phyloP scores from a whole-genome alignment of 2,329 filamentous ascomycete species.

The Ascochyta pisi region DNA sequence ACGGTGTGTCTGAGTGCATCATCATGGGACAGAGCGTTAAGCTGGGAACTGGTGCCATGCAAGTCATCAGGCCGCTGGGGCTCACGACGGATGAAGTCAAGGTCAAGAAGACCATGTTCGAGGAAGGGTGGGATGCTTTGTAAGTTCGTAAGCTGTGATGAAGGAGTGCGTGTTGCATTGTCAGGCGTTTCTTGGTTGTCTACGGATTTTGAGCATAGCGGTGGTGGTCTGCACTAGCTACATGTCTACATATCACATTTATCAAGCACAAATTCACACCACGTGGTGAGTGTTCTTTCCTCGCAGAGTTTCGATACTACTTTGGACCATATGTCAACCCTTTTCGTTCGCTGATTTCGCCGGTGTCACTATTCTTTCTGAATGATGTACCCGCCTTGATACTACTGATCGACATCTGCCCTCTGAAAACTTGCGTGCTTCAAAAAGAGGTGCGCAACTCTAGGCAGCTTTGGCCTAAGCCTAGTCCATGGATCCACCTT shows the following conservation, averaged over 20 bases:
- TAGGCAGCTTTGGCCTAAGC: no score
- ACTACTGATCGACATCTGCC: no score
- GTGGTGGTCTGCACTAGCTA: conserved; percentile 5
- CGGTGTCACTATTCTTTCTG: no score
- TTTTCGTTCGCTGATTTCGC: no score
- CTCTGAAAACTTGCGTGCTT: no score
- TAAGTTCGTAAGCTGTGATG: conserved; percentile 4
- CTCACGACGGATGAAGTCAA: conserved; percentile 31
- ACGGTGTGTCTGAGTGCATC: conserved; percentile 95
- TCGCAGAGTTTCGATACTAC: neutral
- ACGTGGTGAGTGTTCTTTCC: neutral
- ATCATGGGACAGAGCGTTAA: conserved; percentile 97
- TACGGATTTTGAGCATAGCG: conserved; percentile 13
- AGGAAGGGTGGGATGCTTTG: conserved; percentile 46
- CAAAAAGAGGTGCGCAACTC: no score
- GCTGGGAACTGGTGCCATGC: conserved; percentile 89
- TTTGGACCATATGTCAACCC: no score
- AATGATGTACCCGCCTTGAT: no score
- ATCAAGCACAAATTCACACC: neutral
- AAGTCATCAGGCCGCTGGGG: conserved; percentile 77
- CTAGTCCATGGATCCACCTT: no score
- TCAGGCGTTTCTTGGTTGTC: conserved; percentile 3
- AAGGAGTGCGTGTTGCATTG: neutral
- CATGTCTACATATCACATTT: neutral
- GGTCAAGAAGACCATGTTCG: conserved; percentile 44